Percentiles rank a stretch among this genome's conserved stretches.
These are phyloP conservation scores for Curvularia hawaiiensis DNA, from an alignment of 2,329 filamentous ascomycete genomes.

Conservation along the genomic window DNA sequence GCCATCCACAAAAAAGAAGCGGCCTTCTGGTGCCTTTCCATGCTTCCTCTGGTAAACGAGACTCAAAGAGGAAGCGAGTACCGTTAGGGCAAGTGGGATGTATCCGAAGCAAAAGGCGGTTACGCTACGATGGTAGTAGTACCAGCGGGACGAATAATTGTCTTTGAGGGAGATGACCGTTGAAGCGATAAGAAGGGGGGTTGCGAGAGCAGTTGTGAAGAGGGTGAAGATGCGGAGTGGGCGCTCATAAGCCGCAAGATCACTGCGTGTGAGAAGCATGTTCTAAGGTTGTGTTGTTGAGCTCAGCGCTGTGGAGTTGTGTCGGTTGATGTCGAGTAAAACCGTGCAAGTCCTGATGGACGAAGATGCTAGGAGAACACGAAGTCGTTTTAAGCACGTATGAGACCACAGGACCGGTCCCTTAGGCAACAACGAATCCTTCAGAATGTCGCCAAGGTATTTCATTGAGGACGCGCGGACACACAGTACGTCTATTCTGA, in stretches of 20 bases:
- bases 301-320: not conserved
- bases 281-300: not conserved
- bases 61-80: constrained; percentile 10
- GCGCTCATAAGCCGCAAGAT: constrained; percentile 11
- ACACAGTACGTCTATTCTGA: constrained; percentile 1
- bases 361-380: not conserved
- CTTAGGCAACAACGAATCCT: constrained; percentile 21
- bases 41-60: constrained; percentile 10
- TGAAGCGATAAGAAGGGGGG: constrained; percentile 20
- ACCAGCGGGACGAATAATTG: too few species aligned
- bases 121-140: not conserved
- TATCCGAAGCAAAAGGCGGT: constrained; percentile 23
- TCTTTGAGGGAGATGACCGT: constrained; percentile 17
- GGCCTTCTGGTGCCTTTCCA: constrained; percentile 1
- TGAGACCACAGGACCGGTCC: not conserved
- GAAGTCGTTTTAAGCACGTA: not conserved
- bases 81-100: constrained; percentile 21
- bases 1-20: constrained; percentile 15
- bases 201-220: constrained; percentile 14
- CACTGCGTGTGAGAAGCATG: not conserved
- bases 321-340: not conserved
- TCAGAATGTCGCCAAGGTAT: not conserved
- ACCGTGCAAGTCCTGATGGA: not conserved
- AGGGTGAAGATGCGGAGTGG: constrained; percentile 17
- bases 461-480: constrained; percentile 14